phyloP scores from a whole-genome alignment of 139 green algal species.

The Monoraphidium neglectum region DNA sequence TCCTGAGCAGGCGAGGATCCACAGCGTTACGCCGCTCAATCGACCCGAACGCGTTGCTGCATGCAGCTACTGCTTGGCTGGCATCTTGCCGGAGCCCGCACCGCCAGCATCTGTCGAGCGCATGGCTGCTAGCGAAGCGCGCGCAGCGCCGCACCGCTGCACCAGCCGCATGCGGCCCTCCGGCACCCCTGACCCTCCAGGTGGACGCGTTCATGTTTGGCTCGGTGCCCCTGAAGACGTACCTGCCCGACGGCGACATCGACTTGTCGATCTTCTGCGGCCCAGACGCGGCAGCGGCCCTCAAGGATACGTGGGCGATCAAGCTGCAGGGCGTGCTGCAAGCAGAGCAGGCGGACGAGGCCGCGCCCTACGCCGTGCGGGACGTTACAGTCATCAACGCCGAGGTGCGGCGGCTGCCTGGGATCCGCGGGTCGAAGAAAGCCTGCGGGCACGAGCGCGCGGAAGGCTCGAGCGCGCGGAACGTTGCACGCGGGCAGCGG shows the following conservation, averaged over 20 bases:
- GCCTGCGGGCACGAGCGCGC: background rate
- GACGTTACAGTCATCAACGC: slow-evolving; percentile 89
- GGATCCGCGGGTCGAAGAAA: too few relatives aligned
- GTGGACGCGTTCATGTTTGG: slow-evolving; percentile 91
- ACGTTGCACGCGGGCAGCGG: background rate
- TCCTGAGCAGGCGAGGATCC: slow-evolving; percentile 22
- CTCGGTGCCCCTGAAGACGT: slow-evolving; percentile 93
- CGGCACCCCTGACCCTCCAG: slow-evolving; percentile 34
- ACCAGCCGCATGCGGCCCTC: background rate
- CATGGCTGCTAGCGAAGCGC: background rate
- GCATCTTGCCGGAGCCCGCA: background rate
- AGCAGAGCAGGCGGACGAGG: slow-evolving; percentile 59
- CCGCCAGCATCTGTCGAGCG: background rate
- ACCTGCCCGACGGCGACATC: slow-evolving; percentile 97
- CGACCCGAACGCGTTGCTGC: background rate
- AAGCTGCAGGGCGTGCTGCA: slow-evolving; percentile 69
- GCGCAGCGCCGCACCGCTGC: background rate
- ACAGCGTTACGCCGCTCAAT: background rate
- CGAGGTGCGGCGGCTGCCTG: slow-evolving; percentile 60
- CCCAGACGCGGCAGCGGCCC: slow-evolving; percentile 17
- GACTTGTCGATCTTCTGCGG: slow-evolving; percentile 88
- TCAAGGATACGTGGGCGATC: slow-evolving; percentile 69
- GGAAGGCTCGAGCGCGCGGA: background rate
- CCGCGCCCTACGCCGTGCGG: slow-evolving; percentile 65
- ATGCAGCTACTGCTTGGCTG: background rate